Evolutionary conservation across 176 grass and related monocot species (phyloP), one percentile per base, ranked within the genome.

Genomic region (Phragmites australis): DNA sequence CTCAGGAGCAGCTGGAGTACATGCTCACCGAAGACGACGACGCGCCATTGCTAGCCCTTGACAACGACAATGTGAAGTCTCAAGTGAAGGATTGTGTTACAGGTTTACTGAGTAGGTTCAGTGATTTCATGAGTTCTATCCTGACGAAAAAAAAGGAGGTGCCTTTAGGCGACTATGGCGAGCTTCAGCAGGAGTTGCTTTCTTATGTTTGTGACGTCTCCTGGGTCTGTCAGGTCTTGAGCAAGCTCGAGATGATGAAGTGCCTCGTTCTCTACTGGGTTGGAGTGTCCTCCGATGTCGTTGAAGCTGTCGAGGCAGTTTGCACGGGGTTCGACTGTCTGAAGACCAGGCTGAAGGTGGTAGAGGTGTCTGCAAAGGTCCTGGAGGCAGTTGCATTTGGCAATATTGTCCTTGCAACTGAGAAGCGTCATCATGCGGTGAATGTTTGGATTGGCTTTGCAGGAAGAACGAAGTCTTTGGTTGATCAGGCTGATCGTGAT

Each of bases 21-120:
- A 87, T 98, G 90, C 91, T 98, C 65, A 98, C 90, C 5, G 96
- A 98, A 41, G 96, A 98, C 79, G 96, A 98, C 63, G 96, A 98
- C 75, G 79, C 81, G 2, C 92, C 92, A 12, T 9, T 98, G 71
- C 52, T 93, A 67, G 80, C 58, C n/a, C 71, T 86, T 12, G 87
- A 88, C 57, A 75, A 83, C 45, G 81, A 89, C 40, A 9, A 10
- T 46, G 74, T 93, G 9, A 94, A 84, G 81, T 73, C 56, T 23
- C 77, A 86, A 69, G 90, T 98, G 39, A 91, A 88, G 65, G 81
- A 79, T 54, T 91, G 88, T 45, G 75, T 89, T 21, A 64, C 54
- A 6, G 84, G 74, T 25, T 75, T 94, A 51, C 72, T 89, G 41
- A 75, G 6, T 16, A 84, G 80, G 49, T 93, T 98, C 86, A 74